Evolutionary conservation across 176 grass and related monocot genomes (phyloP).

Genomic region (Cenchrus fungigraminus): DNA sequence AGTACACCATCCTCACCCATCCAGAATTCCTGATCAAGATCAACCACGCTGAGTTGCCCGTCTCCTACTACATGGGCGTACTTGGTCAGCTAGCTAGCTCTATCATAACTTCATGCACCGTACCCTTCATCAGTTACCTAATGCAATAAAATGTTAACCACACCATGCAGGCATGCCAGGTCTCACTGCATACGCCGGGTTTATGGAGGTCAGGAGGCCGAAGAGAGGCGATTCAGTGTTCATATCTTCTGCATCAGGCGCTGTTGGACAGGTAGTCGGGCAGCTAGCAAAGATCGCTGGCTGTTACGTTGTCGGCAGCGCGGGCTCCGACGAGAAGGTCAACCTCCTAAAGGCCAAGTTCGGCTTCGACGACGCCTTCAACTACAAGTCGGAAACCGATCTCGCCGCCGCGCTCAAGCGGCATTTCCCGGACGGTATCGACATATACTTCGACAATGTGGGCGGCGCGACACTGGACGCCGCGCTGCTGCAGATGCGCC

Average conservation of each 20-base stretch:
- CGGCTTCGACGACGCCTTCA: conserved; percentile 68
- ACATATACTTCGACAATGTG: conserved; percentile 73
- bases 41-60: conserved; percentile 32
- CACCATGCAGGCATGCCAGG: conserved; percentile 34
- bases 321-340: conserved; percentile 66
- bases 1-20: conserved; percentile 33
- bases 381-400: conserved; percentile 58
- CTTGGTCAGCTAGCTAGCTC: conserved; percentile 11
- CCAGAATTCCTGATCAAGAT: conserved; percentile 16
- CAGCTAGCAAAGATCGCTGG: conserved; percentile 70
- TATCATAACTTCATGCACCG: too few relatives aligned
- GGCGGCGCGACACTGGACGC: conserved; percentile 57
- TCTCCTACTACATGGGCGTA: conserved; percentile 48
- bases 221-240: conserved; percentile 60
- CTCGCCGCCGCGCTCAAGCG: conserved; percentile 37
- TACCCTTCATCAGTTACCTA: background rate
- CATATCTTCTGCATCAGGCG: conserved; percentile 56
- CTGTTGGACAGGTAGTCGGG: conserved; percentile 66
- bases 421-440: conserved; percentile 59
- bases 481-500: conserved; percentile 50
- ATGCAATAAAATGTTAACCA: background rate
- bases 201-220: conserved; percentile 47
- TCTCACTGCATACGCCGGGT: conserved; percentile 47
- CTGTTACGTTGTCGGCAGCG: conserved; percentile 67
- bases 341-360: conserved; percentile 52